These are phyloP conservation scores for Coemansia sp. DNA, from an alignment of 192 early-diverging fungal genomes.

Conservation along the genomic window DNA sequence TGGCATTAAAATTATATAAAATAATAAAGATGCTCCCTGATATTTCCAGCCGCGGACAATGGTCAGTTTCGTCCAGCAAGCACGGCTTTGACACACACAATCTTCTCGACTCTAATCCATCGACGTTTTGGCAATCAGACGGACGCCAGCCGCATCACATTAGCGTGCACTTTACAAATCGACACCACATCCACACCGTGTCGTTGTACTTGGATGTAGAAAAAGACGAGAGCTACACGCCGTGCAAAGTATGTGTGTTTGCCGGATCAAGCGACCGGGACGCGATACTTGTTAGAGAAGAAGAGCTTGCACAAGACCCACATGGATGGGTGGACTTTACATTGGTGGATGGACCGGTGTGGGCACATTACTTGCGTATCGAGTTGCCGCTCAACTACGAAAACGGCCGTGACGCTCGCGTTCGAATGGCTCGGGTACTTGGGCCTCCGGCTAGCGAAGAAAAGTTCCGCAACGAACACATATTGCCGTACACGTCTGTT, in stretches of 20 bases:
- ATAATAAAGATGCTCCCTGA: neutral
- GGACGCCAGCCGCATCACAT: constrained; percentile 48
- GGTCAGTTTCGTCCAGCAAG: constrained; percentile 42
- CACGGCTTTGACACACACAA: constrained; percentile 29
- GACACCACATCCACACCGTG: constrained; percentile 32
- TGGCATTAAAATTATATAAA: too few relatives aligned
- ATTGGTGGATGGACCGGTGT: constrained; percentile 16
- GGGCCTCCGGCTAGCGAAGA: constrained; percentile 31
- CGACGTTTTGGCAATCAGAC: constrained; percentile 53
- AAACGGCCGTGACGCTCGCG: constrained; percentile 44
- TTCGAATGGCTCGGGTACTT: constrained; percentile 27
- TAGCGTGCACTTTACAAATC: constrained; percentile 19
- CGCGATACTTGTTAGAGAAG: constrained; percentile 25
- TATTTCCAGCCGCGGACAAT: constrained; percentile 11
- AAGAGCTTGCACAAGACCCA: constrained; percentile 22
- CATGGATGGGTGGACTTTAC: constrained; percentile 35
- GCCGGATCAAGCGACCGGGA: constrained; percentile 34
- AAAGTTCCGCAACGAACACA: constrained; percentile 28
- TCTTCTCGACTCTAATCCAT: constrained; percentile 24
- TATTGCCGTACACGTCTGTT: constrained; percentile 29
- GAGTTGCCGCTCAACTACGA: constrained; percentile 49
- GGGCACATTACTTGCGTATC: constrained; percentile 37
- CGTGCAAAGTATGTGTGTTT: constrained; percentile 24
- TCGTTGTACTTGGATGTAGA: constrained; percentile 36
- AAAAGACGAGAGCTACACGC: constrained; percentile 53